These are phyloP conservation scores for Leavenworthia alabamica DNA, from an alignment of 345 rosid species.

Conservation along the genomic window DNA sequence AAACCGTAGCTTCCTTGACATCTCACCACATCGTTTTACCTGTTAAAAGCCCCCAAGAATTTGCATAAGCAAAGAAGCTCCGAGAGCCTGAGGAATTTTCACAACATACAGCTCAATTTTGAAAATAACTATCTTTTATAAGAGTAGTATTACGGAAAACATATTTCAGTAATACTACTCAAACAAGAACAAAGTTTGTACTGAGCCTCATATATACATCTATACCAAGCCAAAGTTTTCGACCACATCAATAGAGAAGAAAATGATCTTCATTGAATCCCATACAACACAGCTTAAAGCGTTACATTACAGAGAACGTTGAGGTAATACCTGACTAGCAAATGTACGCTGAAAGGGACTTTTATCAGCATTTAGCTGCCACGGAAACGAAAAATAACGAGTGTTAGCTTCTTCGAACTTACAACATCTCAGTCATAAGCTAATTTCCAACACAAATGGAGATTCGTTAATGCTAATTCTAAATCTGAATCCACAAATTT, in stretches of 20 bases:
- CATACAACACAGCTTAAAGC: background rate
- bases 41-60: conserved; percentile 32
- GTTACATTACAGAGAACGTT: background rate
- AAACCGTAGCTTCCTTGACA: conserved; percentile 87
- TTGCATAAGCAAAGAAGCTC: conserved; percentile 13
- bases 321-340: conserved; percentile 72
- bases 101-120: background rate
- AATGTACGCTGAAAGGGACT: conserved; percentile 94
- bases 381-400: conserved; percentile 12
- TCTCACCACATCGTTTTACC: conserved; percentile 96
- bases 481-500: background rate
- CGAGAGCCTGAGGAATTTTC: conserved; percentile 1
- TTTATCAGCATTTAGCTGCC: conserved; percentile 84
- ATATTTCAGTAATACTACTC: background rate
- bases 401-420: conserved; percentile 8
- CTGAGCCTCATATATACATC: background rate
- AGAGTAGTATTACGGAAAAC: background rate
- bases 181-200: background rate
- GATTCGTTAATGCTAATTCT: conserved; percentile 1
- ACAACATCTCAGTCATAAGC: background rate
- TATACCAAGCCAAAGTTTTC: background rate
- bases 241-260: conserved; percentile 4
- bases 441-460: background rate
- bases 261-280: background rate
- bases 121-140: background rate